A percentile compares a stretch with the other conserved stretches of the same genome.
Evolutionary conservation across 1,284 basidiomycete species (phyloP).

Genomic region (Hemileccinum hortonii): DNA sequence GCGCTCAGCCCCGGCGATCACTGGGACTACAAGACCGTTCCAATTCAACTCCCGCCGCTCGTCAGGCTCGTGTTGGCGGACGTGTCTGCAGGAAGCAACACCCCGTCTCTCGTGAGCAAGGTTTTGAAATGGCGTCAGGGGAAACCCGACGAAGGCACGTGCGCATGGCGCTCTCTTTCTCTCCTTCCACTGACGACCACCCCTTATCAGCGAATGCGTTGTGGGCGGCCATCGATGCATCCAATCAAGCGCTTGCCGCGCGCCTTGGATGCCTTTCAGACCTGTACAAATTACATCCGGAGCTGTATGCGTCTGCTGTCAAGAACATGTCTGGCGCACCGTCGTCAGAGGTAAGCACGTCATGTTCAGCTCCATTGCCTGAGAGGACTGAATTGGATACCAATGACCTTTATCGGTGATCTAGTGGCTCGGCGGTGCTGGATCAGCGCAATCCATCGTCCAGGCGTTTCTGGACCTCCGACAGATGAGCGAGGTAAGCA

Average conservation of each 20-base stretch:
- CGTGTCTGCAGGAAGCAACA: slow-evolving; percentile 91
- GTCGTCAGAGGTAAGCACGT: slow-evolving; percentile 50
- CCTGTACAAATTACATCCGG: slow-evolving; percentile 45
- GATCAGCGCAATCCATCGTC: slow-evolving; percentile 9
- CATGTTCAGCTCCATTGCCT: background rate
- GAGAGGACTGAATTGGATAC: background rate
- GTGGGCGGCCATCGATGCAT: slow-evolving; percentile 68
- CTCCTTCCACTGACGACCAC: slow-evolving; percentile 10
- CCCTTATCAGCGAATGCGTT: slow-evolving; percentile 52
- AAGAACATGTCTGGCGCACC: slow-evolving; percentile 60
- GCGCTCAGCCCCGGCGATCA: slow-evolving; percentile 48
- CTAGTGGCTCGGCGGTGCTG: slow-evolving; percentile 22
- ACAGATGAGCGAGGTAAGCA: slow-evolving; percentile 53
- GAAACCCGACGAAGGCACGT: slow-evolving; percentile 56
- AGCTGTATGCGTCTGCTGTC: slow-evolving; percentile 53
- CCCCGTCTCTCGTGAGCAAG: slow-evolving; percentile 86
- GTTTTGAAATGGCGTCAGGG: slow-evolving; percentile 82
- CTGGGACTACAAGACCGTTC: slow-evolving; percentile 68
- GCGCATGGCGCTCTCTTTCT: background rate
- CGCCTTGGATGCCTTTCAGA: slow-evolving; percentile 52
- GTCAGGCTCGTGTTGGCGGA: slow-evolving; percentile 87
- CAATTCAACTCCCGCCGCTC: slow-evolving; percentile 79
- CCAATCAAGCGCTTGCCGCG: slow-evolving; percentile 58
- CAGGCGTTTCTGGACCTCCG: slow-evolving; percentile 58
- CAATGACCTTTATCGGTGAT: background rate